A percentile compares a stretch with the other conserved stretches of the same genome.
These are phyloP conservation scores for Ganoderma lucidum DNA, from an alignment of 1,284 basidiomycete species.

Conservation along the genomic window DNA sequence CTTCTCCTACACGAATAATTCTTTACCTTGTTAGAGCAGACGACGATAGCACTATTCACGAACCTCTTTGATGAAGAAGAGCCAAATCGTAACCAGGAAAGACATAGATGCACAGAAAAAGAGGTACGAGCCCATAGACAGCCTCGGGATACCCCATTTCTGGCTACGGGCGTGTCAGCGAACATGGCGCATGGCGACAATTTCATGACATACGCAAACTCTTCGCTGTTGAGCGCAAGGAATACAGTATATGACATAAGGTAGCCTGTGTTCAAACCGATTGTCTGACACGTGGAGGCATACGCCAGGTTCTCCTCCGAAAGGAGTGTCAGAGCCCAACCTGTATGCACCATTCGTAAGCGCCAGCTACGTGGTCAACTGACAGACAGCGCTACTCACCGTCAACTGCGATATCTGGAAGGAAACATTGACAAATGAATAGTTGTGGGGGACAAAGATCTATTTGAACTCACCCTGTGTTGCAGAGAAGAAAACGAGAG, in stretches of 20 bases:
- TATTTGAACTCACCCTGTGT: conserved; percentile 78
- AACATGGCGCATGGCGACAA: not conserved
- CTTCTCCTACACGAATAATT: conserved; percentile 61
- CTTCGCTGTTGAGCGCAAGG: conserved; percentile 94
- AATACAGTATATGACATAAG: conserved; percentile 98
- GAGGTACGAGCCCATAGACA: conserved; percentile 86
- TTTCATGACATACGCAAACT: conserved; percentile 75
- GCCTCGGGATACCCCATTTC: conserved; percentile 88
- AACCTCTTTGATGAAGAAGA: conserved; percentile 92
- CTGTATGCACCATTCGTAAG: conserved; percentile 46
- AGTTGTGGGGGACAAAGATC: no score
- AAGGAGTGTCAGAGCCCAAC: conserved; percentile 97
- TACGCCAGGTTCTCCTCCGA: conserved; percentile 96
- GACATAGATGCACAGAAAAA: conserved; percentile 89
- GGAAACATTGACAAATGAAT: not conserved
- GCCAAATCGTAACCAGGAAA: conserved; percentile 86
- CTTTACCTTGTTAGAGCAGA: conserved; percentile 4
- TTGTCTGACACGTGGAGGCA: conserved; percentile 97
- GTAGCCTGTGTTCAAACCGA: conserved; percentile 96
- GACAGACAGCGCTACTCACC: conserved; percentile 52
- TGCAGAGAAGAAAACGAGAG: conserved; percentile 93
- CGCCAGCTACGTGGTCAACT: not conserved
- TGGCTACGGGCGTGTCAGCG: conserved; percentile 46
- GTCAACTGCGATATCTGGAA: conserved; percentile 94
- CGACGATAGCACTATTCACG: conserved; percentile 31